Evolutionary conservation across 768 basidiomycete genomes (phyloP).

Genomic region (Russula griseocarnosa): DNA sequence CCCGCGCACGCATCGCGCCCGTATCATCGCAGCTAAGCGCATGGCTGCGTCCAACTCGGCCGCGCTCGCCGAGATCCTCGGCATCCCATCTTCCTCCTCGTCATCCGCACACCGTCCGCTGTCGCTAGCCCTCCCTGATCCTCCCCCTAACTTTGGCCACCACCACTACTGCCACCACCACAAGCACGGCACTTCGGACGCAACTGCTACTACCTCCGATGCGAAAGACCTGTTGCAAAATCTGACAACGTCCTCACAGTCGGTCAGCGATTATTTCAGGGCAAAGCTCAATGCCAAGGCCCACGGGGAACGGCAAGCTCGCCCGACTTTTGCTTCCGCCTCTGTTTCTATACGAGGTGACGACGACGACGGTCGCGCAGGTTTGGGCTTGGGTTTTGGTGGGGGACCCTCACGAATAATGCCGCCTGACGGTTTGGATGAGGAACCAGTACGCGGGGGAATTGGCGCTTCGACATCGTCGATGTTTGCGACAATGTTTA

Average conservation of each 20-base stretch:
- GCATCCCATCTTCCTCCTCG: conserved; percentile 46
- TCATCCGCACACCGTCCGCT: conserved; percentile 32
- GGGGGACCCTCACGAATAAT: conserved; percentile 14
- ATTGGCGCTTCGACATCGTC: conserved; percentile 24
- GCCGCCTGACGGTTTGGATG: conserved; percentile 8
- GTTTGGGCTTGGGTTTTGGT: conserved; percentile 30
- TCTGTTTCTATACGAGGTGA: conserved; percentile 17
- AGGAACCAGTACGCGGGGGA: conserved; percentile 26
- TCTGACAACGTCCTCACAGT: conserved; percentile 68
- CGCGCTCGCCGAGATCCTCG: conserved; percentile 88
- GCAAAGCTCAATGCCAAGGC: conserved; percentile 63
- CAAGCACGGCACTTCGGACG: too few relatives aligned
- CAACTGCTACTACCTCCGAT: conserved; percentile 19
- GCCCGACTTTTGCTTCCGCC: conserved; percentile 6
- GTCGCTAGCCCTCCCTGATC: conserved; percentile 29
- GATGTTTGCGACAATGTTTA: conserved; percentile 32
- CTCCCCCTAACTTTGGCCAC: conserved; percentile 29
- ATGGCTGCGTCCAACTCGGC: conserved; percentile 67
- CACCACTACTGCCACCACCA: conserved; percentile 29
- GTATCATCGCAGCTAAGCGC: conserved; percentile 75
- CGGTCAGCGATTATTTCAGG: conserved; percentile 85
- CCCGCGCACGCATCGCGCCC: conserved; percentile 58
- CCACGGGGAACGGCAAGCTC: conserved; percentile 23
- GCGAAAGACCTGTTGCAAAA: conserved; percentile 36
- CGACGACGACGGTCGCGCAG: conserved; percentile 30